Evolutionary conservation across 176 grass and related monocot genomes (phyloP).

Genomic region (Juncus inflexus): DNA sequence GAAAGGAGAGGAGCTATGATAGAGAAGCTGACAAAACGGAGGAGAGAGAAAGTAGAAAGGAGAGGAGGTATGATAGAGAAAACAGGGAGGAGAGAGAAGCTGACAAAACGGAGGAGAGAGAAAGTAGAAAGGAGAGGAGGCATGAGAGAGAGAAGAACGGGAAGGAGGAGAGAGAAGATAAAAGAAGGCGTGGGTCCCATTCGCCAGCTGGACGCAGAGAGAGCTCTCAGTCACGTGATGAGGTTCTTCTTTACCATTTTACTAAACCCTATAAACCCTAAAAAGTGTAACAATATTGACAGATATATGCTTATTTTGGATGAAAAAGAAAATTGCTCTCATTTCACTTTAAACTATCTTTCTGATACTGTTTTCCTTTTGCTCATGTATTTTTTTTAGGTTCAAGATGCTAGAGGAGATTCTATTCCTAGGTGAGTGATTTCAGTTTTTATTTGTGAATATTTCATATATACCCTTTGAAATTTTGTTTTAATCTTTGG

Average conservation of each 20-base stretch:
- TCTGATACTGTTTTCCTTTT: slow-evolving; percentile 4
- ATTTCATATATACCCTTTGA: background rate
- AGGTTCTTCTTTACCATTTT: slow-evolving; percentile 45
- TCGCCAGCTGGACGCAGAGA: slow-evolving; percentile 40
- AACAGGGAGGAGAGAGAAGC: slow-evolving; percentile 27
- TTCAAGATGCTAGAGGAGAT: slow-evolving; percentile 32
- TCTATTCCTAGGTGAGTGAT: slow-evolving; percentile 52
- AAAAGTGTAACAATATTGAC: too few relatives aligned
- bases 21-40: slow-evolving; percentile 17
- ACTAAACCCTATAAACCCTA: too few relatives aligned
- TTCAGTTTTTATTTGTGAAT: background rate
- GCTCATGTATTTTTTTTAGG: slow-evolving; percentile 43
- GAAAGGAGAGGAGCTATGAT: slow-evolving; percentile 30
- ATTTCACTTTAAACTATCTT: slow-evolving; percentile 1
- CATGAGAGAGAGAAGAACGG: slow-evolving; percentile 30
- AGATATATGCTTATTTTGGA: too few relatives aligned
- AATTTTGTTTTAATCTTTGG: slow-evolving; percentile 21
- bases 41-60: slow-evolving; percentile 24
- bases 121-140: background rate
- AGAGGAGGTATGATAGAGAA: slow-evolving; percentile 25
- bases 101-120: slow-evolving; percentile 22
- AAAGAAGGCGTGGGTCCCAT: slow-evolving; percentile 34
- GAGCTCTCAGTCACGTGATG: slow-evolving; percentile 33
- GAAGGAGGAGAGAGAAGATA: slow-evolving; percentile 23
- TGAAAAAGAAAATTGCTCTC: background rate